Percentiles rank a stretch among this genome's conserved stretches.
Evolutionary conservation across 2,329 filamentous ascomycete genomes (phyloP).

Genomic region (Apiospora saccharicola): DNA sequence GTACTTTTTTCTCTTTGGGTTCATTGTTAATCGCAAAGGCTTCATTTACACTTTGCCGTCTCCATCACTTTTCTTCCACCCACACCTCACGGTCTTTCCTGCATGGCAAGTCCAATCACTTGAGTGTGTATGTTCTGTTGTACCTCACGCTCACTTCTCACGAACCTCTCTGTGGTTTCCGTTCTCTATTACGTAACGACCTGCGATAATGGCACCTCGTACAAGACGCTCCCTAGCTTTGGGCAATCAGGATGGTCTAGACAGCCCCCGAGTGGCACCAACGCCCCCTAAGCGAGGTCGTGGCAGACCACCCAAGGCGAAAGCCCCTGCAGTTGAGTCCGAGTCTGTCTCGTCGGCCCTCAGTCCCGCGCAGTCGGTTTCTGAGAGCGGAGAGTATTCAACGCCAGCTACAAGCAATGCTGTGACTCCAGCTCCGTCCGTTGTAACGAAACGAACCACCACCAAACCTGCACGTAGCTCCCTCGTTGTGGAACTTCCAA

Average conservation of each 20-base stretch:
- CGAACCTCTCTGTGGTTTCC: not conserved
- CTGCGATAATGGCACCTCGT: conserved; percentile 35
- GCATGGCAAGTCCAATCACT: not conserved
- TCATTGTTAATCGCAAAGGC: conserved; percentile 4
- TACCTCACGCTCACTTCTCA: not conserved
- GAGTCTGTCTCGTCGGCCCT: conserved; percentile 46
- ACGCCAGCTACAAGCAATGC: conserved; percentile 54
- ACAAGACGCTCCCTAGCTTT: conserved; percentile 33
- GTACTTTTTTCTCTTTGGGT: not conserved
- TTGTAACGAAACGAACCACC: conserved; percentile 31
- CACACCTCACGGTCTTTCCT: not conserved
- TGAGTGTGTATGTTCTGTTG: not conserved
- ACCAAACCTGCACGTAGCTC: conserved; percentile 32
- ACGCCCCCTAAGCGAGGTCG: conserved; percentile 28
- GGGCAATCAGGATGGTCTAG: conserved; percentile 19
- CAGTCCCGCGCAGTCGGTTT: conserved; percentile 40
- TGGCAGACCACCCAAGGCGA: conserved; percentile 40
- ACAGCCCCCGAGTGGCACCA: not conserved
- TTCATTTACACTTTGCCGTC: not conserved
- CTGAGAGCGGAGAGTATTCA: conserved; percentile 47
- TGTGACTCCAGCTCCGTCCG: conserved; percentile 47
- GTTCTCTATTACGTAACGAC: not conserved
- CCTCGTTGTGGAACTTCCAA: conserved; percentile 46
- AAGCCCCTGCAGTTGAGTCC: conserved; percentile 31
- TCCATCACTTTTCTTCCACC: conserved; percentile 2